These are phyloP conservation scores for Tricholoma hemisulphureum DNA, from an alignment of 768 basidiomycete genomes.

Conservation along the genomic window DNA sequence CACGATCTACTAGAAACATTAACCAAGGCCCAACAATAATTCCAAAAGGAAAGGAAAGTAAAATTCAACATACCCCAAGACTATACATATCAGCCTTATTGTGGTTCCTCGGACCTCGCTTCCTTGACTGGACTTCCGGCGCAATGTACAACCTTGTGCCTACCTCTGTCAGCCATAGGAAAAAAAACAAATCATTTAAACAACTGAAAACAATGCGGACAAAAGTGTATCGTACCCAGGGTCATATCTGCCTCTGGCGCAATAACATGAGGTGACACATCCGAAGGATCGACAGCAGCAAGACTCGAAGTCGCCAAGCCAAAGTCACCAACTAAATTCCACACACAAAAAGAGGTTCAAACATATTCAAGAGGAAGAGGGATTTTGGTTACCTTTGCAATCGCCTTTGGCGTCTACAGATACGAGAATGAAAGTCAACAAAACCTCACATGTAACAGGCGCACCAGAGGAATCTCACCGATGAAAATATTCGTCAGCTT, in stretches of 20 bases:
- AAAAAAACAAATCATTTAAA: too few species aligned
- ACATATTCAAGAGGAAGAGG: background rate
- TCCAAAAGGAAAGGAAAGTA: background rate
- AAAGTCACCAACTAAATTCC: slow-evolving; percentile 90
- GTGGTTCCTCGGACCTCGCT: slow-evolving; percentile 68
- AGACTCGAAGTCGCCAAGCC: slow-evolving; percentile 85
- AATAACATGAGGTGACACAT: slow-evolving; percentile 48
- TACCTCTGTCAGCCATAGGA: too few species aligned
- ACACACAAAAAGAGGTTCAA: background rate
- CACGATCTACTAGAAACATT: slow-evolving; percentile 59
- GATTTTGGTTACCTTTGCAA: slow-evolving; percentile 58
- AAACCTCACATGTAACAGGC: background rate
- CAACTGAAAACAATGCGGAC: background rate
- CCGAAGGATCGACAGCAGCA: slow-evolving; percentile 74
- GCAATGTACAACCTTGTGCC: slow-evolving; percentile 92
- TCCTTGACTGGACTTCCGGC: slow-evolving; percentile 76
- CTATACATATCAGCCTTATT: slow-evolving; percentile 94
- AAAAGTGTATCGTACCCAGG: slow-evolving; percentile 44
- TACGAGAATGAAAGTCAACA: background rate
- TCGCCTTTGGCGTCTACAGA: slow-evolving; percentile 72
- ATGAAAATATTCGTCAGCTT: slow-evolving; percentile 95
- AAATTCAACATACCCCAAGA: slow-evolving; percentile 71
- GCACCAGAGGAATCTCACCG: slow-evolving; percentile 42
- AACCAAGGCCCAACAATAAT: background rate
- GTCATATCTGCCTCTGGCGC: slow-evolving; percentile 69